Evolutionary conservation across 768 basidiomycete genomes (phyloP).

Genomic region (Pulveroboletus frians): DNA sequence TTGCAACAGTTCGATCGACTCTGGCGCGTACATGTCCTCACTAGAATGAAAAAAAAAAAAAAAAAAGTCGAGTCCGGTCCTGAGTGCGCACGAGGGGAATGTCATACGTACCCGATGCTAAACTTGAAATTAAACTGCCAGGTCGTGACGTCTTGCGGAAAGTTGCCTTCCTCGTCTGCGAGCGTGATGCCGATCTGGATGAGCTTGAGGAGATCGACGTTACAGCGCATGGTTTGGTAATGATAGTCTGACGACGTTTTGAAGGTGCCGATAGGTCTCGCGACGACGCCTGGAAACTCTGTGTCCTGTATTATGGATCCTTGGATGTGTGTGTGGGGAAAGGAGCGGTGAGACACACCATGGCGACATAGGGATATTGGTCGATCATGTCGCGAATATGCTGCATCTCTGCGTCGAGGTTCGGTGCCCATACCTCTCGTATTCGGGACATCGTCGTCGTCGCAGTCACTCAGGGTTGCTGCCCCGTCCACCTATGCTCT

Average conservation of each 20-base stretch:
- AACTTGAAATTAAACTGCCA: slow-evolving; percentile 99
- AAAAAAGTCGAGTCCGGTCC: not conserved
- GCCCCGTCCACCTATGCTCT: slow-evolving; percentile 6
- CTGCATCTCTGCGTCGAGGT: slow-evolving; percentile 89
- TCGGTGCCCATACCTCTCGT: slow-evolving; percentile 92
- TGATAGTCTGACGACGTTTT: slow-evolving; percentile 98
- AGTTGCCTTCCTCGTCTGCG: slow-evolving; percentile 89
- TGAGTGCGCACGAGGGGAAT: not conserved
- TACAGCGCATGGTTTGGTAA: slow-evolving; percentile 99
- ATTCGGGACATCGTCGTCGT: slow-evolving; percentile 63
- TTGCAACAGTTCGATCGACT: slow-evolving; percentile 89
- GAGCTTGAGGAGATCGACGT: slow-evolving; percentile 96
- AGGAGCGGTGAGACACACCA: slow-evolving; percentile 52
- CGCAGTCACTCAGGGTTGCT: slow-evolving; percentile 16
- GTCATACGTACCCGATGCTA: slow-evolving; percentile 63
- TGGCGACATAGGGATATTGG: slow-evolving; percentile 88
- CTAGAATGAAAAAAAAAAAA: slow-evolving; percentile 36
- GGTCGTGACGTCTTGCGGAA: slow-evolving; percentile 83
- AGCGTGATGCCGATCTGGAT: slow-evolving; percentile 96
- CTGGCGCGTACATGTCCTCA: slow-evolving; percentile 98
- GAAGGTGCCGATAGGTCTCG: slow-evolving; percentile 93
- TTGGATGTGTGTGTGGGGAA: not conserved
- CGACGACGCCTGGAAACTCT: slow-evolving; percentile 98
- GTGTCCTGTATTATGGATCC: slow-evolving; percentile 66
- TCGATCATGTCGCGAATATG: slow-evolving; percentile 85